Evolutionary conservation across 441 rosid species (phyloP), one percentile per base, ranked within the genome.

Genomic region (Gossypium davidsonii): DNA sequence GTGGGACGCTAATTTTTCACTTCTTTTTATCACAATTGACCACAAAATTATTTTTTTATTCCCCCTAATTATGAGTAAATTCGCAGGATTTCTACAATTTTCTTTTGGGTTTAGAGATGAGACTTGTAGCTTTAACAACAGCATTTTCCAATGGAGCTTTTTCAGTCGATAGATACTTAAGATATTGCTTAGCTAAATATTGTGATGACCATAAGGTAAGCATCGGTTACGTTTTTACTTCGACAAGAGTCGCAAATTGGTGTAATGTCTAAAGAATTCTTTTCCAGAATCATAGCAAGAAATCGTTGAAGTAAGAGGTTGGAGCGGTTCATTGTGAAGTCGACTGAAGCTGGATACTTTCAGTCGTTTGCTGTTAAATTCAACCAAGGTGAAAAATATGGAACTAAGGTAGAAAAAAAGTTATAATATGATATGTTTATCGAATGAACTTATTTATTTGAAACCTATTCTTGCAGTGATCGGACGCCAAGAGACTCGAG

Each of bases 11-110:
- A 1, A 14, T 26, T 26, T 26, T 67, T 52, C 1, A 5, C 28
- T 12, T 14, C 10, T 9, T 10, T 57, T 66, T 11, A 14, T 10
- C 20, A 48, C 9, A 26, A 15, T 37, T 18, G 18, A 31, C 71
- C 37, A 46, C 52, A 63, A 31, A 0, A 12, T 14, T 23, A 1
- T 6, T n/a, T 3, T 23, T 57, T 57, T 18, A 28, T 0, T 18
- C 8, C 39, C 9, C 39, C 9, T 34, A 34, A 34, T 34, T 34
- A 34, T 34, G 7, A 11, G 8, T 44, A 46, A 53, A 42, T 59
- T 48, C 57, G 80, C 82, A 91, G 97, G 96, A 94, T 60, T 87
- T 94, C 67, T 91, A 94, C 73, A 91, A 94, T 70, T 91, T 91
- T 67, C 77, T 94, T 6, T 74, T 80, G 82, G 98, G 90, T 82